These are phyloP conservation scores for barrel medic (Medicago truncatula) DNA, from an alignment of 306 rosid genomes.

Conservation along the genomic window MtrunA17r5.0-ANR NC_053046.1:16096001-16096500, in stretches of 20 bases:
- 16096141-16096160: constrained; percentile 31
- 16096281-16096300: background rate
- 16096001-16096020: constrained; percentile 22
- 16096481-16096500: background rate
- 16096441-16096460: background rate
- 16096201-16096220: no score
- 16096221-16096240: constrained; percentile 23
- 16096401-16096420: no score
- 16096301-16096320: background rate
- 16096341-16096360: background rate
- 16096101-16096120: constrained; percentile 46
- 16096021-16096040: constrained; percentile 22
- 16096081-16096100: constrained; percentile 41
- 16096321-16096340: background rate
- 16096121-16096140: constrained; percentile 31
- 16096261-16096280: background rate
- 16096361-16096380: background rate
- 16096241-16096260: constrained; percentile 16
- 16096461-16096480: background rate
- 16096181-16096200: background rate
- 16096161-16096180: constrained; percentile 19
- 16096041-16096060: constrained; percentile 26
- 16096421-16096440: no score
- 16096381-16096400: no score
- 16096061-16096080: constrained; percentile 21